Percentiles rank a stretch among this genome's conserved stretches.
phyloP scores from a whole-genome alignment of 1,284 basidiomycete species.

The Xerocomus cyaneibrunnescens region DNA sequence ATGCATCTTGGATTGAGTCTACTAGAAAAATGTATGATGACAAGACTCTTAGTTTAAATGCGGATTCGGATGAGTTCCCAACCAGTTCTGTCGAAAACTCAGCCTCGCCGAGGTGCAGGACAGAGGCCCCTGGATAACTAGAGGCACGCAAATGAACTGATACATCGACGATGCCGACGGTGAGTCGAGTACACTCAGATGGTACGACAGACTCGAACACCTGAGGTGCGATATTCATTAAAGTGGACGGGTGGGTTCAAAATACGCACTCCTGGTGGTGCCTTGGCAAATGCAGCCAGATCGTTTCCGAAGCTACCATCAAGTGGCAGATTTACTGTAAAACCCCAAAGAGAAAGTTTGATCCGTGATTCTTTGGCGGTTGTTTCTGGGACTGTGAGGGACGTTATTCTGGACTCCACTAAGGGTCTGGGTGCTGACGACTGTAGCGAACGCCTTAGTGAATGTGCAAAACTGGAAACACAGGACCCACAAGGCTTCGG shows the following conservation, averaged over 20 bases:
- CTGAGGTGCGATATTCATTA: slow-evolving; percentile 37
- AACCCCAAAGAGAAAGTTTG: slow-evolving; percentile 61
- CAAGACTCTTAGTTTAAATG: slow-evolving; percentile 50
- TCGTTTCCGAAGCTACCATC: slow-evolving; percentile 69
- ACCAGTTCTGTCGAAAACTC: slow-evolving; percentile 71
- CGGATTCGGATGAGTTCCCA: slow-evolving; percentile 59
- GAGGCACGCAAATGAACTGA: slow-evolving; percentile 66
- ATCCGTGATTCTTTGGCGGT: slow-evolving; percentile 80
- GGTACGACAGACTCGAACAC: slow-evolving; percentile 94
- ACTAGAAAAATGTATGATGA: slow-evolving; percentile 58
- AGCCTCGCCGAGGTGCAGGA: slow-evolving; percentile 64
- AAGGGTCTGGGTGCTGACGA: slow-evolving; percentile 48
- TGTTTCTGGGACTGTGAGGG: slow-evolving; percentile 62
- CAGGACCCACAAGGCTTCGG: slow-evolving; percentile 49
- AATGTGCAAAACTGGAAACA: background rate
- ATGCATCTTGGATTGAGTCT: slow-evolving; percentile 53
- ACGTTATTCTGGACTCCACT: slow-evolving; percentile 67
- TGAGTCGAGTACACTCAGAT: slow-evolving; percentile 79
- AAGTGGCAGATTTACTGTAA: slow-evolving; percentile 64
- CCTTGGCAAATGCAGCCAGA: slow-evolving; percentile 67
- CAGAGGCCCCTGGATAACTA: slow-evolving; percentile 60
- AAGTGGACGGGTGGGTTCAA: background rate
- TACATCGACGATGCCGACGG: slow-evolving; percentile 65
- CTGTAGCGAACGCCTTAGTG: slow-evolving; percentile 32
- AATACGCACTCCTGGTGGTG: slow-evolving; percentile 80